Evolutionary conservation across 2,329 filamentous ascomycete genomes (phyloP), one percentile per base, ranked within the genome.

Genomic region (Pseudocercospora musae): DNA sequence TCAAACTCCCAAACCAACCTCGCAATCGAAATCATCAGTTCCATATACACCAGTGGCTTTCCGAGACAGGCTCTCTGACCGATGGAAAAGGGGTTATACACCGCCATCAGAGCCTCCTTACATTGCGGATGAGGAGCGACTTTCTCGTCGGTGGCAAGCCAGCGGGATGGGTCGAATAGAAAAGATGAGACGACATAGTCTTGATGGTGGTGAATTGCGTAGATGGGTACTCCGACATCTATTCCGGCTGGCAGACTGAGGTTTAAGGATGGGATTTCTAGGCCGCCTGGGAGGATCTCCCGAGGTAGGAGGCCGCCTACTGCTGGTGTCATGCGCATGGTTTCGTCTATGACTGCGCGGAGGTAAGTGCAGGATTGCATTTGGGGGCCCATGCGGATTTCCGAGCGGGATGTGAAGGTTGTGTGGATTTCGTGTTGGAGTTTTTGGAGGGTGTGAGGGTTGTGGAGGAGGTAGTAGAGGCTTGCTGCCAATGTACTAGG

Each of bases 71-170:
- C 87, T 10, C 89, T 78, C 0, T 88, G 86, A 0, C 89, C 89
- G 64, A 90, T 79, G 50, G 84, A 87, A 69, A 92, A 92, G 1
- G 91, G 89, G 65, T 88, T 91, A 76, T 90, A 94, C 0, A 90
- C 90, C 33, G 81, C 82, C 56, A 88, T 84, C 3, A 70, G 61
- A 15, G 66, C 64, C 1, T 67, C 62, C 20, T 46, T 52, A 33
- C 67, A 58, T 29, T 68, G 66, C 0, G 62, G 42, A 46, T 70
- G 63, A 0, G 57, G 62, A 33, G 31, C 29, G 29, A 11, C 29
- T 21, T 33, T 55, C 10, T 11, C 48, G 11, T 57, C 58, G 1
- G 37, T 29, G 56, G 27, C 42, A 0, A 74, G 57, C 71, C 71
- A 75, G 18, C 73, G 64, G 20, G 67, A 64, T 7, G 73, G 73